A percentile compares a stretch with the other conserved stretches of the same genome.
These are phyloP conservation scores for Apiospora pterosperma DNA, from an alignment of 2,329 filamentous ascomycete species.

Conservation along the genomic window DNA sequence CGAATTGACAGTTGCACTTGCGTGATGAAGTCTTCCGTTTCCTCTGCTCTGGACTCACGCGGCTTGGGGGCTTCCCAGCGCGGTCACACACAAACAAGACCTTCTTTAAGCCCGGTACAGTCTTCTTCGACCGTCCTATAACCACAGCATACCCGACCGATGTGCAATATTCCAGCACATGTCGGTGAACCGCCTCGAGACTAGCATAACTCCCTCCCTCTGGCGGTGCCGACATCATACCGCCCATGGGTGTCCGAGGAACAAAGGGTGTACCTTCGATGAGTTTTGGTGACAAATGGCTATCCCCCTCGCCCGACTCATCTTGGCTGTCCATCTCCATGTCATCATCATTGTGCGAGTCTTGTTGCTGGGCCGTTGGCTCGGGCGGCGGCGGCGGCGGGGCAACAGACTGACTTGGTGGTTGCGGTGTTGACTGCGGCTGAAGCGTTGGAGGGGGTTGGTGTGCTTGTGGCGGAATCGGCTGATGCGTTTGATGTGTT, in stretches of 20 bases:
- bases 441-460: constrained; percentile 25
- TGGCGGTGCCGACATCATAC: constrained; percentile 60
- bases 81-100: constrained; percentile 66
- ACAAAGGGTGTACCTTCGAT: constrained; percentile 48
- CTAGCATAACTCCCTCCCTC: constrained; percentile 63
- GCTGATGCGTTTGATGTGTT: constrained; percentile 20
- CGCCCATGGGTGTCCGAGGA: constrained; percentile 52
- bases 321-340: constrained; percentile 51
- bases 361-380: constrained; percentile 27
- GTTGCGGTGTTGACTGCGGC: constrained; percentile 22
- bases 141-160: constrained; percentile 67
- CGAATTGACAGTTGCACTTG: constrained; percentile 66
- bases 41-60: constrained; percentile 60
- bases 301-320: constrained; percentile 42
- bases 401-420: constrained; percentile 29
- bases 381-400: constrained; percentile 27
- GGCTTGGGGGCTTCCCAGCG: constrained; percentile 58
- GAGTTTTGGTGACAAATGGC: constrained; percentile 44
- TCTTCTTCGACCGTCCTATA: constrained; percentile 66
- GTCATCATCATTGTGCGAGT: constrained; percentile 41
- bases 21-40: constrained; percentile 66
- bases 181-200: constrained; percentile 62
- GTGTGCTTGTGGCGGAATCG: constrained; percentile 19
- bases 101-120: constrained; percentile 63
- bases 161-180: constrained; percentile 61